Evolutionary conservation across 108 stramenopile genomes (phyloP), one percentile per base, ranked within the genome.

Genomic region (Chaetoceros tenuissimus): DNA sequence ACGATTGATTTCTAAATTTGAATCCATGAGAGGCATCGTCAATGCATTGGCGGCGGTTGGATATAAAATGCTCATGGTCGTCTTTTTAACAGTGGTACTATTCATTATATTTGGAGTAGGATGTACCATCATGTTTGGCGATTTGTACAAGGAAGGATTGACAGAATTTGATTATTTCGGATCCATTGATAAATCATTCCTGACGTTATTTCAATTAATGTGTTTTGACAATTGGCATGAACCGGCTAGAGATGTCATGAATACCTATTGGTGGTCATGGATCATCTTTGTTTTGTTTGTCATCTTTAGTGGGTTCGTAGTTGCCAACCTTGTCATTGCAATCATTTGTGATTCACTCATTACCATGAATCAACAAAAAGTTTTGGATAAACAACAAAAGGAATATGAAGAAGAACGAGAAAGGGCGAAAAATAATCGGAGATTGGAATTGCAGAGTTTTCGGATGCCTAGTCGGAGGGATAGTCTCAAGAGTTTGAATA

Each of bases 341-440:
- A 82, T 87, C 25, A 87, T 87, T 57, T 87, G 86, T 31, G 86
- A 87, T 53, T 82, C 82, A 30, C 72, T 87, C 45, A 55, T 75
- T 13, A 65, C 78, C 1, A 43, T 87, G 56, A 48, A 74, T 21
- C 28, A 62, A 22, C 44, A 66, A 46, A 17, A 40, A 29, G 55
- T 52, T 19, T 16, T 29, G 20, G 22, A 24, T 23, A 2, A n/a
- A n/a, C n/a, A n/a, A n/a, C n/a, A n/a, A n/a, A n/a, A n/a, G n/a
- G n/a, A n/a, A n/a, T n/a, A n/a, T n/a, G n/a, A n/a, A n/a, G n/a
- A n/a, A n/a, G n/a, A n/a, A n/a, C n/a, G n/a, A n/a, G n/a, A n/a
- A n/a, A n/a, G n/a, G n/a, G n/a, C n/a, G n/a, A n/a, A n/a, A n/a
- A n/a, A n/a, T n/a, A n/a, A n/a, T n/a, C n/a, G n/a, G n/a, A n/a